Evolutionary conservation across 2,329 filamentous ascomycete species (phyloP), one percentile per base, ranked within the genome.

Genomic region (Microcyclosporella mali): DNA sequence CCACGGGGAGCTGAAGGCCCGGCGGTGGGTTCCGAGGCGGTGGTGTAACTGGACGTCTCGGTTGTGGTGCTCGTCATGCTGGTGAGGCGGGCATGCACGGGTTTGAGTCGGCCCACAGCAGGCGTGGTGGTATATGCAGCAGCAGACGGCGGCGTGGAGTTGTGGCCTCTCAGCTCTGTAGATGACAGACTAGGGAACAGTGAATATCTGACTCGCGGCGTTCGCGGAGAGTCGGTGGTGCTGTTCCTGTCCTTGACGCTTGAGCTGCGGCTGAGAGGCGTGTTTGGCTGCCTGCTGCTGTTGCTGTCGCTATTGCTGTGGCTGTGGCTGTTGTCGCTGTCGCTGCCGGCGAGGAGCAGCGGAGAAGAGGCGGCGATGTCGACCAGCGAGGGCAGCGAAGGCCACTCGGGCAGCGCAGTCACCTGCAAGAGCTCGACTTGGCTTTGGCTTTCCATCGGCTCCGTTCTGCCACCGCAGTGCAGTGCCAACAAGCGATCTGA

Each of bases 61-160:
- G 38, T 36, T 15, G 27, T 17, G 21, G 37, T 34, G 15, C 40
- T 43, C 8, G 40, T 34, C 14, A 40, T 28, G 31, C 4, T 17
- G n/a, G 31, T 18, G 28, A 35, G 37, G 45, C 32, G n/a, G 46
- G 41, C 29, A 43, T 42, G 19, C 30, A 28, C 37, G 28, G 25
- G 12, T 6, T 37, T 41, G n/a, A n/a, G 37, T 41, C 38, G 35
- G 40, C 17, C n/a, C n/a, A n/a, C n/a, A n/a, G n/a, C n/a, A n/a
- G n/a, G n/a, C n/a, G n/a, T n/a, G n/a, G n/a, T n/a, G n/a, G n/a
- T n/a, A n/a, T n/a, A n/a, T n/a, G n/a, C n/a, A n/a, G n/a, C n/a
- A n/a, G n/a, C n/a, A n/a, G 33, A 37, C 41, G 28, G 43, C 18
- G 29, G 43, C 17, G n/a, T n/a, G 29, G 43, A 29, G 17, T 38